Base-by-base conservation (phyloP, 192 early-diverging fungal genomes). In the Coemansia sp. region DNA sequence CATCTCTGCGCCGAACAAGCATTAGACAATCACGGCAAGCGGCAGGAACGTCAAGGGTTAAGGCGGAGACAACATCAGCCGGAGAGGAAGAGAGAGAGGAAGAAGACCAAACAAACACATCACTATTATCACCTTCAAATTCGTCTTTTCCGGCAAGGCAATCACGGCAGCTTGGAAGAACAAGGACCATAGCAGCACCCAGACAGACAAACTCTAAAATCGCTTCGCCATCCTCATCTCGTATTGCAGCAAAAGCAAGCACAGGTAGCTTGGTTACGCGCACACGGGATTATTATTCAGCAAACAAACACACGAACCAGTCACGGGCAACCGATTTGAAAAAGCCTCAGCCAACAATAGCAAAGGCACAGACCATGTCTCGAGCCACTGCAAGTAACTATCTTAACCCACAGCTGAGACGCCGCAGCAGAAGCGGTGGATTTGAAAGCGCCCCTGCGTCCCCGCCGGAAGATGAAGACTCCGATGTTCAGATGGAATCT, bases 351-450 rank as follows among this genome's bases (percentile, higher is more conserved):
- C 55, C 55, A n/a, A 57, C 30, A 33, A 57, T 34, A 34, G 55
- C 55, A 9, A 67, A 65, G 52, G 51, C 48, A 8, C 63, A 67
- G 28, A 72, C 63, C 4, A 81, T 81, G 79, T 81, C 79, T 43
- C 73, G 79, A 18, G 79, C 79, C 20, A 75, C 79, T 2, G 79
- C 79, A 8, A 81, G 79, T 63, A 81, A 75, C 67, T 81, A 69
- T 64, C 79, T 81, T 5, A 71, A 81, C 42, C 78, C 79, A 20
- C 69, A 81, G 29, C 58, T 81, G 39, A 61, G 73, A 33, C 69
- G 73, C 16, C 73, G 79, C 64, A 81, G 79, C 63, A 68, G 67
- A 20, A 81, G 73, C 61, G 79, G 79, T 16, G 67, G 71, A n/a
- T 81, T 81, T 70, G 79, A 75, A 3, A 74, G 25, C 60, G 34